A percentile compares a stretch with the other conserved stretches of the same genome.
Conservation (phyloP, 257 asterid genomes). For the Henckelia pumila region DNA sequence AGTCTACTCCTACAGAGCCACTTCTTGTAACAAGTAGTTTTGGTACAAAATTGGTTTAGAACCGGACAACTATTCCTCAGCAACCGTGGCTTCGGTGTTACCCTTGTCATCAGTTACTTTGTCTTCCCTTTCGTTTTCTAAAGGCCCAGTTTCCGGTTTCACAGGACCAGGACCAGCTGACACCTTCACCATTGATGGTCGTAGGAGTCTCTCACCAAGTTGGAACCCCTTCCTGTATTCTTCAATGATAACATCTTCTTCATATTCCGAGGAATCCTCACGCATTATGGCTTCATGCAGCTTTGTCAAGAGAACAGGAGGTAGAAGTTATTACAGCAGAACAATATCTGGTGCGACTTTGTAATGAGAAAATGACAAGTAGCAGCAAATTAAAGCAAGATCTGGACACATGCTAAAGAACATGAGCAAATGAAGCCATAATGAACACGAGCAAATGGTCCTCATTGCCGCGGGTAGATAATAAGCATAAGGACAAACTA, state of each 20-base stretch:
- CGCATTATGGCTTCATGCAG: slow-evolving; percentile 93
- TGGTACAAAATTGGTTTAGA: slow-evolving; percentile 34
- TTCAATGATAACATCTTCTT: slow-evolving; percentile 65
- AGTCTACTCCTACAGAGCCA: slow-evolving; percentile 11
- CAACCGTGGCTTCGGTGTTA: slow-evolving; percentile 32
- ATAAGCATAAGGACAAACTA: not conserved
- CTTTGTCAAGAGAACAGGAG: slow-evolving; percentile 32
- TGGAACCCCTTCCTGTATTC: slow-evolving; percentile 76
- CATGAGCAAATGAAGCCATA: too few relatives aligned
- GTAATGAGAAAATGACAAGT: not conserved
- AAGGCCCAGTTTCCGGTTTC: slow-evolving; percentile 38
- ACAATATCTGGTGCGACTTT: not conserved
- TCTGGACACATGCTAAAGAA: not conserved
- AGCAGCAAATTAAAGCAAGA: not conserved
- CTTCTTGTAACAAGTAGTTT: slow-evolving; percentile 2
- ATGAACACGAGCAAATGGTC: too few relatives aligned
- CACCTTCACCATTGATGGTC: slow-evolving; percentile 93
- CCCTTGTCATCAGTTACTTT: slow-evolving; percentile 33
- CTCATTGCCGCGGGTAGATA: not conserved
- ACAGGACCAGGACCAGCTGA: slow-evolving; percentile 86
- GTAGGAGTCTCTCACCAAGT: slow-evolving; percentile 74
- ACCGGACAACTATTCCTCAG: slow-evolving; percentile 30
- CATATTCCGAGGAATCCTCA: slow-evolving; percentile 70
- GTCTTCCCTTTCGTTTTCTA: slow-evolving; percentile 35
- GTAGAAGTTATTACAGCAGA: slow-evolving; percentile 19